A percentile compares a stretch with the other conserved stretches of the same genome.
phyloP scores from a whole-genome alignment of 129 eudicot species.

The Rutidosis leptorrhynchoides region DNA sequence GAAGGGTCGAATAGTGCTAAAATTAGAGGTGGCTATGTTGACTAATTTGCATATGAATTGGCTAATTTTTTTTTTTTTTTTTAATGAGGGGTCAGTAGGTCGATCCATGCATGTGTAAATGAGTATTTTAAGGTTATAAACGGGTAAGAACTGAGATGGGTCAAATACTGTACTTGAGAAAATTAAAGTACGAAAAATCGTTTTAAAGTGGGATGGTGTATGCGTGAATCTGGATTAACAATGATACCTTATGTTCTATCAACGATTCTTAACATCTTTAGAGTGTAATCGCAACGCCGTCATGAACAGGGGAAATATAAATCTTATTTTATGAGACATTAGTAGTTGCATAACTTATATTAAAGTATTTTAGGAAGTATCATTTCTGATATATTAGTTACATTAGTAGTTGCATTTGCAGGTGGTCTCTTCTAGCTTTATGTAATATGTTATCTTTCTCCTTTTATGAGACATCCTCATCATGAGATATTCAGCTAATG shows the following conservation, averaged over 20 bases:
- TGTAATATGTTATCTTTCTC: background rate
- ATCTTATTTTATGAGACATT: conserved; percentile 64
- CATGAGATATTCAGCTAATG: background rate
- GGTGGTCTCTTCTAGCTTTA: background rate
- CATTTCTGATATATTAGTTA: background rate
- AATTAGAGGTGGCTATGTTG: background rate
- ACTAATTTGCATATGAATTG: background rate
- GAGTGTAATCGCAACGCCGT: conserved; percentile 65
- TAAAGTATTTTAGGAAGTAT: background rate
- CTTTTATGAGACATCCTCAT: background rate
- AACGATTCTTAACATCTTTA: conserved; percentile 25
- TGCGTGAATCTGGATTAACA: background rate
- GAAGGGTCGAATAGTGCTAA: background rate
- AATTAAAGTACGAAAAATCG: conserved; percentile 2
- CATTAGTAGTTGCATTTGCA: background rate
- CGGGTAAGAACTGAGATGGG: background rate
- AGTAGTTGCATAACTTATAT: conserved; percentile 21
- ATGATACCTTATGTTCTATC: conserved; percentile 1
- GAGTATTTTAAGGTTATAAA: background rate
- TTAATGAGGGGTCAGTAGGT: no score
- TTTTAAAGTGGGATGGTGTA: background rate
- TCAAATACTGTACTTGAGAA: background rate
- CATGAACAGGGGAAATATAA: conserved; percentile 76
- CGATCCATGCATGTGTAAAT: background rate
- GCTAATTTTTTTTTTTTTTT: no score